phyloP scores from a whole-genome alignment of 129 eudicot genomes.

The Chrysanthemum seticuspe region DNA sequence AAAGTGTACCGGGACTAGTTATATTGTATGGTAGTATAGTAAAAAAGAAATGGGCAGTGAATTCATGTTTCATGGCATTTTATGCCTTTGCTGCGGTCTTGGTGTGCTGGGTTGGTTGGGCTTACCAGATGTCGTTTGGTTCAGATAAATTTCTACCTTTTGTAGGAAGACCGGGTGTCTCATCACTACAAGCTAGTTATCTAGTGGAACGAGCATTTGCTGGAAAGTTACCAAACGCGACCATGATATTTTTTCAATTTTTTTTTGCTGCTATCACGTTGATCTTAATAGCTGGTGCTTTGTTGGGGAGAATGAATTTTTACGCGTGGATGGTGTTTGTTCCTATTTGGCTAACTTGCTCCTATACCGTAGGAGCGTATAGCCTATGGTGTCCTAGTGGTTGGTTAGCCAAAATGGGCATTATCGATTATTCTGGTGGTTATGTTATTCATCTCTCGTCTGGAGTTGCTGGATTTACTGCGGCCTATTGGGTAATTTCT shows the following conservation, averaged over 20 bases:
- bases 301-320: slow-evolving; percentile 78
- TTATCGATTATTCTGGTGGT: slow-evolving; percentile 82
- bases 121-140: slow-evolving; percentile 66
- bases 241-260: slow-evolving; percentile 81
- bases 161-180: slow-evolving; percentile 38
- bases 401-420: slow-evolving; percentile 56
- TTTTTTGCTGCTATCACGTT: slow-evolving; percentile 79
- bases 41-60: slow-evolving; percentile 82
- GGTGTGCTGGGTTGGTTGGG: slow-evolving; percentile 84
- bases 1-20: slow-evolving; percentile 73
- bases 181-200: slow-evolving; percentile 43
- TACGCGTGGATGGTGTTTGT: slow-evolving; percentile 83
- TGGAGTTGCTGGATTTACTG: slow-evolving; percentile 79
- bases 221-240: slow-evolving; percentile 64
- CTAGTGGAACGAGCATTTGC: slow-evolving; percentile 44
- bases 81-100: slow-evolving; percentile 74
- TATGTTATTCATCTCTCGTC: slow-evolving; percentile 79
- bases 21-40: slow-evolving; percentile 82
- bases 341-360: slow-evolving; percentile 68
- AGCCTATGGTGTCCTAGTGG: slow-evolving; percentile 70
- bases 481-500: slow-evolving; percentile 67
- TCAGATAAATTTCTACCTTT: slow-evolving; percentile 38
- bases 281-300: slow-evolving; percentile 74
- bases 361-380: slow-evolving; percentile 64
- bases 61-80: slow-evolving; percentile 83